phyloP scores from a whole-genome alignment of 2,329 filamentous ascomycete species.

The Diplodia corticola region DNA sequence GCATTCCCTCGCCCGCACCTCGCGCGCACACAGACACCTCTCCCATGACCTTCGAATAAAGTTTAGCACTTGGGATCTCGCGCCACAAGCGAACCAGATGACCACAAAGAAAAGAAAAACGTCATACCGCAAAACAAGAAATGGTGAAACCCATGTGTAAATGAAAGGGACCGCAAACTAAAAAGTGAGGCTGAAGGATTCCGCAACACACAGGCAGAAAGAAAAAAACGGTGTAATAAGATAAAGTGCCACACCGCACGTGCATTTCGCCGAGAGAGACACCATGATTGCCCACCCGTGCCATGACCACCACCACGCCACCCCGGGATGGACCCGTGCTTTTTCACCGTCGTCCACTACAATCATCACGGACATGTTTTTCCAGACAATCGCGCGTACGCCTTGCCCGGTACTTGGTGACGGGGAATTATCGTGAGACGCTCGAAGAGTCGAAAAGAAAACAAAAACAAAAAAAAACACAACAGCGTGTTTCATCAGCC shows the following conservation, averaged over 20 bases:
- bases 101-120: not conserved
- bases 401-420: not conserved
- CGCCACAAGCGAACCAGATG: not conserved
- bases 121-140: not conserved
- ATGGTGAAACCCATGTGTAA: not conserved
- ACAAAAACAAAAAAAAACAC: no score
- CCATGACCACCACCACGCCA: no score
- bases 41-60: not conserved
- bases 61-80: not conserved
- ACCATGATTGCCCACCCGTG: no score
- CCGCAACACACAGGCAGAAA: not conserved
- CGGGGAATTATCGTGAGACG: not conserved
- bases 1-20: not conserved
- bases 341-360: no score
- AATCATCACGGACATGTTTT: not conserved
- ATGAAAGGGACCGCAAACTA: not conserved
- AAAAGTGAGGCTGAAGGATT: not conserved
- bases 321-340: no score
- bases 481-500: not conserved
- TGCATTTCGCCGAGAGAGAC: not conserved
- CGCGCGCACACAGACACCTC: not conserved
- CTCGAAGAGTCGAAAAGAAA: not conserved
- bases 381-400: not conserved
- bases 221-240: not conserved
- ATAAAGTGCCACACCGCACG: not conserved